Conservation (phyloP, 257 asterid genomes). For the Cinchona pubescens region DNA sequence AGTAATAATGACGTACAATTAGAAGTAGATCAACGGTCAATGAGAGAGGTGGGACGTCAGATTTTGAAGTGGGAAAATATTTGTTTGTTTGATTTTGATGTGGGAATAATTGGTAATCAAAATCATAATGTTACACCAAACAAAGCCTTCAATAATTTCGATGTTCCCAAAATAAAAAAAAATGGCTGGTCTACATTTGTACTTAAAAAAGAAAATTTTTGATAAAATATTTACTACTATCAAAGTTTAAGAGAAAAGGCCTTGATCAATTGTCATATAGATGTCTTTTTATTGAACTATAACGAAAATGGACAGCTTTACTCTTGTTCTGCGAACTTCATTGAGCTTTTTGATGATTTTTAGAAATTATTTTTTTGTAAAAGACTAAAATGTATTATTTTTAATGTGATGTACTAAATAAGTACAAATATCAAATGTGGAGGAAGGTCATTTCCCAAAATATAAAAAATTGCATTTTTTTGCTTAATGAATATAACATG, state of each 20-base stretch:
- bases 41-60: slow-evolving; percentile 12
- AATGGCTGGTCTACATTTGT: background rate
- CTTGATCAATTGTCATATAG: background rate
- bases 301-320: background rate
- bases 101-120: background rate
- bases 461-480: too few relatives aligned
- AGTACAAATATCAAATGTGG: too few relatives aligned
- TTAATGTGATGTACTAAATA: too few relatives aligned
- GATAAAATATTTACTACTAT: too few relatives aligned
- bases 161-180: background rate
- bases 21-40: slow-evolving; percentile 12
- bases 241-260: too few relatives aligned
- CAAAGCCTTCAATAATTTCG: too few relatives aligned
- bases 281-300: background rate
- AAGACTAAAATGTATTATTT: too few relatives aligned
- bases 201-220: background rate
- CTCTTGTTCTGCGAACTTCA: background rate
- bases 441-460: too few relatives aligned
- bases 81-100: background rate
- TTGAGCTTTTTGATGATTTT: background rate
- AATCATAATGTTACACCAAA: background rate
- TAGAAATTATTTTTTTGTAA: too few relatives aligned
- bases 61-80: background rate
- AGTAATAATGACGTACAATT: background rate
- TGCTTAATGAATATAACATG: background rate